phyloP scores from a whole-genome alignment of 495 filamentous ascomycete genomes.

The Xylaria acuta region DNA sequence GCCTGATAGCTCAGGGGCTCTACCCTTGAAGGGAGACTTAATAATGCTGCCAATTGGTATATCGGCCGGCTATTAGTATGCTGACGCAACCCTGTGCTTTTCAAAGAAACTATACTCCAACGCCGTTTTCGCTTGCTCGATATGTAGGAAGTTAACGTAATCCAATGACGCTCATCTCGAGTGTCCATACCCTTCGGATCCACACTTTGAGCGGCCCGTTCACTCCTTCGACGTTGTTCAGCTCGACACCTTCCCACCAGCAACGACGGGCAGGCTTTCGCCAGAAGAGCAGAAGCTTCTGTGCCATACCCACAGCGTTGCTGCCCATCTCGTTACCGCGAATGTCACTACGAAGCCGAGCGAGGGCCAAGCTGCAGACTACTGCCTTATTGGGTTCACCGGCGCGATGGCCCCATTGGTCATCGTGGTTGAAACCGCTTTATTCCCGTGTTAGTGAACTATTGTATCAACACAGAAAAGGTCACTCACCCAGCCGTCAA shows the following conservation, averaged over 20 bases:
- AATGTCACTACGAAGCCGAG: slow-evolving; percentile 90
- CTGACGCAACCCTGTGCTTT: slow-evolving; percentile 26
- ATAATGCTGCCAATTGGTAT: slow-evolving; percentile 27
- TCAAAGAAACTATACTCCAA: slow-evolving; percentile 33
- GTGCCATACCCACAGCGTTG: slow-evolving; percentile 95
- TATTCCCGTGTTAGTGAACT: slow-evolving; percentile 24
- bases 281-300: slow-evolving; percentile 98
- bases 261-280: slow-evolving; percentile 93
- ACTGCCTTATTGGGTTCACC: slow-evolving; percentile 97
- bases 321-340: slow-evolving; percentile 75
- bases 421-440: slow-evolving; percentile 95
- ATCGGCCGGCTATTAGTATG: slow-evolving; percentile 22
- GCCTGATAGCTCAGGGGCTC: neutral
- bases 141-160: slow-evolving; percentile 64
- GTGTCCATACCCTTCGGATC: slow-evolving; percentile 97
- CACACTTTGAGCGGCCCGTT: slow-evolving; percentile 95
- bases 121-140: slow-evolving; percentile 33
- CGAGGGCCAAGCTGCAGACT: slow-evolving; percentile 93
- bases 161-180: slow-evolving; percentile 98
- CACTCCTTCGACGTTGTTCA: slow-evolving; percentile 87
- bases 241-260: slow-evolving; percentile 99
- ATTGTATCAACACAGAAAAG: slow-evolving; percentile 13
- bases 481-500: slow-evolving; percentile 87
- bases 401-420: slow-evolving; percentile 94
- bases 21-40: slow-evolving; percentile 8